Conservation (phyloP, 495 filamentous ascomycete species). For the Bacidia gigantensis region DNA sequence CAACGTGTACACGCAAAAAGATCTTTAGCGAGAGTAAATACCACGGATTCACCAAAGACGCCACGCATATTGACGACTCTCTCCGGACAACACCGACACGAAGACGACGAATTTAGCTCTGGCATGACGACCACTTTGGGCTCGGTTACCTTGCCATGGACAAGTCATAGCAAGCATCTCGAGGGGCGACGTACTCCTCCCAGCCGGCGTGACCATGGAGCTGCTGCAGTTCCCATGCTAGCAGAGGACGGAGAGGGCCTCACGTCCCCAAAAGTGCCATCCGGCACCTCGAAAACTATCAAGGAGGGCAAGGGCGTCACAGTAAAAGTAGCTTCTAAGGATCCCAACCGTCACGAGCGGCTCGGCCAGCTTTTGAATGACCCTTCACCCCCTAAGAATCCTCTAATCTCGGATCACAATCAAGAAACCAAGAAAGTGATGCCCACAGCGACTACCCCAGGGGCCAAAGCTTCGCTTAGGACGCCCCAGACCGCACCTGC, state of each 20-base stretch:
- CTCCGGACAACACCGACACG: not conserved
- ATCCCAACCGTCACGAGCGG: slow-evolving; percentile 14
- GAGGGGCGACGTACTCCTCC: slow-evolving; percentile 2
- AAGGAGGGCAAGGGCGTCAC: not conserved
- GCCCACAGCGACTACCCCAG: not conserved
- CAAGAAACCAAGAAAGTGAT: not conserved
- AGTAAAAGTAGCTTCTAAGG: slow-evolving; percentile 4
- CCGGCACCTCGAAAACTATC: not conserved
- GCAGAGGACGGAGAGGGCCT: slow-evolving; percentile 31
- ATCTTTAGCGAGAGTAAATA: not conserved
- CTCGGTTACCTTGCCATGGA: slow-evolving; percentile 2
- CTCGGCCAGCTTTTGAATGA: slow-evolving; percentile 28
- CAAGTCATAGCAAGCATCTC: not conserved
- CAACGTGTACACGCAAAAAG: not conserved
- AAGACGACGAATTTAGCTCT: not conserved
- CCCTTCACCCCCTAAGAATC: slow-evolving; percentile 22
- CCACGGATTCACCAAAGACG: not conserved
- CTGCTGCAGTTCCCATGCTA: slow-evolving; percentile 21
- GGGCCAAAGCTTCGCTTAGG: not conserved
- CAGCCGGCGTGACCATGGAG: slow-evolving; percentile 10
- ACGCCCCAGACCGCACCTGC: not conserved
- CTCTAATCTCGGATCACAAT: not conserved
- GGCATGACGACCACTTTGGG: not conserved
- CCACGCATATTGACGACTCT: not conserved
- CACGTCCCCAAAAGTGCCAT: not conserved